Base-by-base conservation (phyloP, 2,329 filamentous ascomycete species). In the Ophioceras dolichostomum region DNA sequence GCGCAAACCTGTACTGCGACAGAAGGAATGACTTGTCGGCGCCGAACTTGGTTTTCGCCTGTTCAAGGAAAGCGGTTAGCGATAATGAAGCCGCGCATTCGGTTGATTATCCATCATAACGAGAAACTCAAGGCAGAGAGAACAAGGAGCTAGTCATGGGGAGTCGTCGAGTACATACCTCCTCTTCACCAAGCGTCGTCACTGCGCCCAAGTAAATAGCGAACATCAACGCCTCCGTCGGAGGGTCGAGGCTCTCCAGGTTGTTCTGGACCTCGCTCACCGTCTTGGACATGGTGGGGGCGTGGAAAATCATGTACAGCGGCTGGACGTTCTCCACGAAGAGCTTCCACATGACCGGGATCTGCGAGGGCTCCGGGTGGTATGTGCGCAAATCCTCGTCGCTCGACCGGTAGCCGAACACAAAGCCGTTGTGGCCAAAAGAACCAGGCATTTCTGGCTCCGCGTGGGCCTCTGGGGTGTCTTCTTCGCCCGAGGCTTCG, bases 321-420 rank as follows among this genome's bases (percentile, higher is more conserved):
- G 81, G 78, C 47, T 87, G 79, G 8, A 87, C 79, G 37, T 83
- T 84, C 45, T 84, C 77, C 43, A 78, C 70, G 55, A 75, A 87
- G 10, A 77, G 65, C 35, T 76, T 68, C 81, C 82, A 86, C 39
- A 84, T 73, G 34, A 73, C 71, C 0, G 67, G 67, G 34, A 82
- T 76, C 43, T 80, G 76, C 1, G 74, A 73, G 1, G 76, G 69
- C 1, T 76, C 50, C 2, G 82, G 82, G 47, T 85, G 81, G 12
- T 82, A 60, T 30, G 67, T 62, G 14, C 68, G 59, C 44, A 86
- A 60, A 46, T 86, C 73, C 19, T 84, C 76, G 44, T 73, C 74
- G n/a, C 71, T 67, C 2, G 81, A 85, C 42, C 72, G 76, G 52
- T 83, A 83, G 7, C 81, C 80, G 43, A 87, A 71, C 19, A 87